Evolutionary conservation across 495 filamentous ascomycete species (phyloP).

Genomic region (Tuber brumale): DNA sequence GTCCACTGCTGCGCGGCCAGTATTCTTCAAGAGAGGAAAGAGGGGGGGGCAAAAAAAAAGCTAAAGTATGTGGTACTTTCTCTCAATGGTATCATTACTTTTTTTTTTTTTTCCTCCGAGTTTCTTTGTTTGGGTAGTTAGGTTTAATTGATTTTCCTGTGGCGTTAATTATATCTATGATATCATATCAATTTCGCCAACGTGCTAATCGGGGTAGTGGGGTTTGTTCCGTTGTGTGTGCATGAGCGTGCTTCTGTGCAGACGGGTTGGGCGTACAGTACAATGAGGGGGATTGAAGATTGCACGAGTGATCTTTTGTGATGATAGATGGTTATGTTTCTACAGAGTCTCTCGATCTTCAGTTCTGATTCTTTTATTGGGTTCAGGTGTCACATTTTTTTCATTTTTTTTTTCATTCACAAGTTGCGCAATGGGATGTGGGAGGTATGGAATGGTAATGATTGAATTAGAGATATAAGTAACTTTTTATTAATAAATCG

Average conservation of each 20-base stretch:
- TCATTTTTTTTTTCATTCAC: background rate
- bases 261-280: no score
- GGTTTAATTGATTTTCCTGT: background rate
- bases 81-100: background rate
- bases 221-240: no score
- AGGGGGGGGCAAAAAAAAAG: no score
- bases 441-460: background rate
- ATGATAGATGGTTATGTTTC: no score
- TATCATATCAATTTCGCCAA: no score
- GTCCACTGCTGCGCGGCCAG: no score
- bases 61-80: no score
- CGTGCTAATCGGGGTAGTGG: no score
- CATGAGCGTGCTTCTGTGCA: no score
- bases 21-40: no score
- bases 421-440: background rate
- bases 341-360: background rate
- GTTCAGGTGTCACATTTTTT: background rate
- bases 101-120: no score
- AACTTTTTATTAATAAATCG: background rate
- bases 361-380: background rate
- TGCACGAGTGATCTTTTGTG: background rate
- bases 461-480: background rate
- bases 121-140: background rate
- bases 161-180: background rate
- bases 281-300: background rate